Percentiles rank a stretch among this genome's conserved stretches.
Conservation (phyloP, 352 stramenopile species). For the Discostella stelligera region DNA sequence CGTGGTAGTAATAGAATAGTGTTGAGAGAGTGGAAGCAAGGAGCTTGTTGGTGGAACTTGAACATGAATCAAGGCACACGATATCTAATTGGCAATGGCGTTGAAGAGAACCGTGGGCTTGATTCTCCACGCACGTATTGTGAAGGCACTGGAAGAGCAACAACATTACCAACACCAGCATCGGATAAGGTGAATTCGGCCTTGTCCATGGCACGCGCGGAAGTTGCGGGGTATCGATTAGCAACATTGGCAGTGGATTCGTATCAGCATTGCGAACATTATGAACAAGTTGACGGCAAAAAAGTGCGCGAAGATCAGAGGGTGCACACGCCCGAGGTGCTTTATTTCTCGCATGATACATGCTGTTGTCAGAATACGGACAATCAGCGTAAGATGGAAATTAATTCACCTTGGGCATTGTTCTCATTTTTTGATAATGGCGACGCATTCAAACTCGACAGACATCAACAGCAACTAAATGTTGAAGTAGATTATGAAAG, state of each 20-base stretch:
- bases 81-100: neutral
- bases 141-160: neutral
- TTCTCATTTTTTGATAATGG: conserved; percentile 51
- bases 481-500: conserved; percentile 8
- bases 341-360: conserved; percentile 55
- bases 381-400: conserved; percentile 5
- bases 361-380: neutral
- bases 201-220: conserved; percentile 49
- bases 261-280: conserved; percentile 17
- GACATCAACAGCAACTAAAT: neutral
- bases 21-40: conserved; percentile 66
- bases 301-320: conserved; percentile 7
- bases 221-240: conserved; percentile 68
- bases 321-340: conserved; percentile 47
- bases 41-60: conserved; percentile 77
- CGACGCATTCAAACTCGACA: neutral
- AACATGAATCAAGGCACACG: conserved; percentile 53
- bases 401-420: conserved; percentile 48
- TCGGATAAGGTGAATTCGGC: neutral
- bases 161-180: neutral
- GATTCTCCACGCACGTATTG: too few relatives aligned
- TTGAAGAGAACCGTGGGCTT: too few relatives aligned
- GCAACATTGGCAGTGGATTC: conserved; percentile 43
- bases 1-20: conserved; percentile 56
- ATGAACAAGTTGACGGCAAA: neutral